Percentiles rank a stretch among this genome's conserved stretches.
These are phyloP conservation scores for Prillingera fragicola DNA, from an alignment of 1,284 basidiomycete genomes.

Conservation along the genomic window DNA sequence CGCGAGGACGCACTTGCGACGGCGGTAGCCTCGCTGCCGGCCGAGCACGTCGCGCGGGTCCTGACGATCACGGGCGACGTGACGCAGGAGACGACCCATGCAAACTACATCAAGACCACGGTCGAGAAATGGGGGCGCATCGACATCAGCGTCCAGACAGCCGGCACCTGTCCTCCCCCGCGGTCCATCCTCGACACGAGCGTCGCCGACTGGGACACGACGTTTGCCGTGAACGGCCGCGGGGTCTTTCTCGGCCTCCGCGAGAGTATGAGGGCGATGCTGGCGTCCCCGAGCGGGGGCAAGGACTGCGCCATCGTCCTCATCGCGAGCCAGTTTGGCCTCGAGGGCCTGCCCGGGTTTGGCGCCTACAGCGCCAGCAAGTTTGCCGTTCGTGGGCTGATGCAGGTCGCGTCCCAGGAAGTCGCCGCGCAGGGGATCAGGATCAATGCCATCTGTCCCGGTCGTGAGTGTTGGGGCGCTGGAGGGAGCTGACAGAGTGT, in stretches of 20 bases:
- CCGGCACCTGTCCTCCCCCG: slow-evolving; percentile 8
- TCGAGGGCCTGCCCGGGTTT: slow-evolving; percentile 15
- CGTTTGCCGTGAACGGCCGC: slow-evolving; percentile 13
- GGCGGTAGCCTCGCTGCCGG: neutral
- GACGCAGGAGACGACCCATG: slow-evolving; percentile 1
- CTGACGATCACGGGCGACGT: slow-evolving; percentile 15
- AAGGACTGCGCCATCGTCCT: slow-evolving; percentile 25
- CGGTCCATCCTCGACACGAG: slow-evolving; percentile 6
- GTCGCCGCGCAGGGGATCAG: neutral
- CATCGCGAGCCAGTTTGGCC: slow-evolving; percentile 25
- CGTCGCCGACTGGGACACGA: slow-evolving; percentile 11
- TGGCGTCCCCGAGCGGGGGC: slow-evolving; percentile 16
- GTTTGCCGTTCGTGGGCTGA: neutral
- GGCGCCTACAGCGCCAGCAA: slow-evolving; percentile 5
- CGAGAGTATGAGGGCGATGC: slow-evolving; percentile 21
- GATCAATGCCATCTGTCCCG: slow-evolving; percentile 7
- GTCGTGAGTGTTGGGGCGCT: slow-evolving; percentile 7
- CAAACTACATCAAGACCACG: slow-evolving; percentile 5
- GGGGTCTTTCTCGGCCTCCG: slow-evolving; percentile 27
- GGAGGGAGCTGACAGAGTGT: neutral
- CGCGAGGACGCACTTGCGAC: neutral
- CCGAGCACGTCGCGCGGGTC: neutral
- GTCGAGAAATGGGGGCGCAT: slow-evolving; percentile 13
- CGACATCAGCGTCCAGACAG: slow-evolving; percentile 16
- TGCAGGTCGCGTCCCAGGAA: neutral